A percentile compares a stretch with the other conserved stretches of the same genome.
These are phyloP conservation scores for Dryas alaskensis DNA, from an alignment of 306 rosid genomes.

Conservation along the genomic window DNA sequence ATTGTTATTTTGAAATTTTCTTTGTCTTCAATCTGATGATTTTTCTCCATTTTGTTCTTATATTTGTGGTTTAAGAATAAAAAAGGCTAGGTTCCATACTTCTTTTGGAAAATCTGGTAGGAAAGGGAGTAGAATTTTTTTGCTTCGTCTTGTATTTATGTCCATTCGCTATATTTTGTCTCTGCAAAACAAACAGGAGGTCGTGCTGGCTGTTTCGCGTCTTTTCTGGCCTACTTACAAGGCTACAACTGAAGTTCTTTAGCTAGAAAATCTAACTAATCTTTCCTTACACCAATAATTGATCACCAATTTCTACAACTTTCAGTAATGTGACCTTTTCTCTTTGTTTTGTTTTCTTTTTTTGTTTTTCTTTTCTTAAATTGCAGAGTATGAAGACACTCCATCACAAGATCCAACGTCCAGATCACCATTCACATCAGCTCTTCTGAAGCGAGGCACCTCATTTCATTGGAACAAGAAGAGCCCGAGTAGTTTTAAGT, in stretches of 20 bases:
- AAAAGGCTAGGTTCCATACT: background rate
- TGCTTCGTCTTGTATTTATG: background rate
- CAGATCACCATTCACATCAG: constrained; percentile 28
- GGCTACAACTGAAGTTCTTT: background rate
- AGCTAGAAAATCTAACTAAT: background rate
- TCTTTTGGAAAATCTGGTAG: background rate
- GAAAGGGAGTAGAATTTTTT: background rate
- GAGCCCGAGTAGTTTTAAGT: constrained; percentile 26
- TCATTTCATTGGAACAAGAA: constrained; percentile 31
- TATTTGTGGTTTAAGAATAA: background rate
- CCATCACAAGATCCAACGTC: constrained; percentile 30
- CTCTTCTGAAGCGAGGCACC: constrained; percentile 29
- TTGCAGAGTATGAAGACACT: constrained; percentile 45
- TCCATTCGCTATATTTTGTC: background rate
- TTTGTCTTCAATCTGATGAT: background rate
- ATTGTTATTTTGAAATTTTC: background rate
- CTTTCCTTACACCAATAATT: background rate
- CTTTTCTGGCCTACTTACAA: background rate
- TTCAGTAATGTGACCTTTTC: background rate
- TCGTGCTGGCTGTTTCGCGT: too few relatives aligned
- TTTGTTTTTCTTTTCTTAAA: background rate
- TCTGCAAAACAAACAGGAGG: too few relatives aligned
- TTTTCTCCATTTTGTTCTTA: background rate
- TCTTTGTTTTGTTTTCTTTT: background rate
- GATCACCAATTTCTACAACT: background rate